Conservation (phyloP, 768 basidiomycete species). For the Mycena crocata region DNA sequence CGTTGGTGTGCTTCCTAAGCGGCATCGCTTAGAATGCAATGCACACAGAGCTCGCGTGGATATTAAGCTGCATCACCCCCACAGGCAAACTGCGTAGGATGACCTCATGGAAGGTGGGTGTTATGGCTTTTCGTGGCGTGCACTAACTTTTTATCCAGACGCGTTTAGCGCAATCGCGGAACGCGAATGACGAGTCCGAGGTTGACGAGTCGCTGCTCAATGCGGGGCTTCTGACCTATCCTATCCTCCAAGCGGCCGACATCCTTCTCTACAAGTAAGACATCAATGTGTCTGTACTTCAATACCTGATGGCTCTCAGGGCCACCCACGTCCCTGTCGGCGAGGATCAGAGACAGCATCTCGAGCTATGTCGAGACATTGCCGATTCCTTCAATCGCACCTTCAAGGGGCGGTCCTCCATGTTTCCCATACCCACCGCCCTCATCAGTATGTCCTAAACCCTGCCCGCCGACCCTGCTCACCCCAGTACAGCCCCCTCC, state of each 20-base stretch:
- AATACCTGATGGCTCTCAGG: conserved; percentile 51
- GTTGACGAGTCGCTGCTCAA: conserved; percentile 87
- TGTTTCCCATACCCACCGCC: conserved; percentile 81
- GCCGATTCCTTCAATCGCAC: conserved; percentile 85
- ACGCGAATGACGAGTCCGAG: conserved; percentile 79
- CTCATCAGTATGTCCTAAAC: conserved; percentile 71
- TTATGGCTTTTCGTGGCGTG: conserved; percentile 22
- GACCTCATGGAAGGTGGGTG: conserved; percentile 94
- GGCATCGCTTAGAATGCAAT: conserved; percentile 69
- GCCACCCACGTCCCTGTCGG: conserved; percentile 96
- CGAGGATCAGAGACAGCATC: conserved; percentile 95
- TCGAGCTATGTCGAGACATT: conserved; percentile 88
- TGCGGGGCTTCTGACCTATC: conserved; percentile 91
- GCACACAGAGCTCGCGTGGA: conserved; percentile 92
- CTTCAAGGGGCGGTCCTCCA: conserved; percentile 56
- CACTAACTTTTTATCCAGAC: conserved; percentile 59
- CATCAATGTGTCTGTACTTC: background rate
- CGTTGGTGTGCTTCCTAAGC: background rate
- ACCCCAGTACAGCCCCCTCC: conserved; percentile 67
- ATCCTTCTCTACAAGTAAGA: conserved; percentile 85
- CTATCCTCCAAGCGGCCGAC: conserved; percentile 93
- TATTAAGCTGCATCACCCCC: conserved; percentile 86
- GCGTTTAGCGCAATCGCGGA: conserved; percentile 78
- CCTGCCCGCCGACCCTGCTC: background rate
- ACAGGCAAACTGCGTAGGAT: conserved; percentile 87